Conservation (phyloP, 495 filamentous ascomycete genomes). For the Melanomma pulvis-pyrius region DNA sequence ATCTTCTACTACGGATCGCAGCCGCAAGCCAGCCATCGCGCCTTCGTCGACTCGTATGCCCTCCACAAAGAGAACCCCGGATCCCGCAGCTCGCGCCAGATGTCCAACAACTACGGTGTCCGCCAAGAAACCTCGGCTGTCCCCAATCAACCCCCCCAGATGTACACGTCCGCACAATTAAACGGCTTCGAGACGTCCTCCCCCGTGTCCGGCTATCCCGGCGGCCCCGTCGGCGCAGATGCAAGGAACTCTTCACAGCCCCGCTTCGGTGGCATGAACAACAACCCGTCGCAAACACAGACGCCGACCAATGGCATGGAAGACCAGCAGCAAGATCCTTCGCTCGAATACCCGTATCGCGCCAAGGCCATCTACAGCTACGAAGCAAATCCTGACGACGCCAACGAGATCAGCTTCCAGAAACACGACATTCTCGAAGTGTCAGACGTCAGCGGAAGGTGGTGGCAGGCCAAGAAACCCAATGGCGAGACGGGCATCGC, state of each 20-base stretch:
- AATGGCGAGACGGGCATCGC: conserved; percentile 96
- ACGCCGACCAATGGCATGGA: conserved; percentile 30
- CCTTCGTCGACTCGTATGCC: conserved; percentile 94
- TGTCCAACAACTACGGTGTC: conserved; percentile 63
- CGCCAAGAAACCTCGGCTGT: conserved; percentile 82
- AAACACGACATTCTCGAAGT: conserved; percentile 98
- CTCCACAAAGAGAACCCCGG: conserved; percentile 73
- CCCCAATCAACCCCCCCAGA: conserved; percentile 75
- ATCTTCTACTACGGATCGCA: conserved; percentile 98
- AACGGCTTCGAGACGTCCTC: conserved; percentile 96
- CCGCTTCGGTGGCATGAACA: conserved; percentile 52
- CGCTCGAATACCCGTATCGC: conserved; percentile 93
- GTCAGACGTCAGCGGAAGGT: conserved; percentile 92
- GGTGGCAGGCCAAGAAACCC: conserved; percentile 98
- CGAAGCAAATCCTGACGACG: conserved; percentile 96
- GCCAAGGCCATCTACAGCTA: conserved; percentile 99
- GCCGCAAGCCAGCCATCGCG: conserved; percentile 82
- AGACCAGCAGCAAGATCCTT: conserved; percentile 39
- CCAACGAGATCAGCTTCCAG: conserved; percentile 95
- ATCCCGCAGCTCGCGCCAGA: conserved; percentile 60
- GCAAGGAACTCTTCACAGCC: conserved; percentile 61
- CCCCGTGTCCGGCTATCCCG: conserved; percentile 78
- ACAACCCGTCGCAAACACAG: conserved; percentile 29
- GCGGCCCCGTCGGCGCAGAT: conserved; percentile 62
- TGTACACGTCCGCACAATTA: conserved; percentile 94